These are phyloP conservation scores for Dendrobium catenatum DNA, from an alignment of 106 monocot species.

Conservation along the genomic window DNA sequence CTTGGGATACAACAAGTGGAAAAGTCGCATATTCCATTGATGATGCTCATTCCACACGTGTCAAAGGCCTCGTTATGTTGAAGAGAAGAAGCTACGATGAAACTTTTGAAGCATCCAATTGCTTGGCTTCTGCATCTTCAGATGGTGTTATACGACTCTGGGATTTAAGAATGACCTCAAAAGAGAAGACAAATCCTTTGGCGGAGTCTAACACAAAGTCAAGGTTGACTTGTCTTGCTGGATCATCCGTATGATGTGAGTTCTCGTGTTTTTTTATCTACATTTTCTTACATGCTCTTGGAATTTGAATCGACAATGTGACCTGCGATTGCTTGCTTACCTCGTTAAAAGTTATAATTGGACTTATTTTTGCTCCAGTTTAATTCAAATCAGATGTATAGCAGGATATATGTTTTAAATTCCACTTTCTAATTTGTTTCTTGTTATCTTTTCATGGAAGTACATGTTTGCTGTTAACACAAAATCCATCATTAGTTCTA, in stretches of 20 bases:
- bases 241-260: conserved; percentile 73
- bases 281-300: not conserved
- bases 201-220: conserved; percentile 81
- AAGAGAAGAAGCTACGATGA: conserved; percentile 23
- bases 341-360: not conserved
- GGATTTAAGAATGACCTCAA: conserved; percentile 64
- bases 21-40: conserved; percentile 63
- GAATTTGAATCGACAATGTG: not conserved
- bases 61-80: conserved; percentile 80
- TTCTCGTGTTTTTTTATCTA: not conserved
- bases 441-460: not conserved
- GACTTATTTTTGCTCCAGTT: not conserved
- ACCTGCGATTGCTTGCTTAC: not conserved
- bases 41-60: conserved; percentile 63
- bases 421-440: not conserved
- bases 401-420: not conserved
- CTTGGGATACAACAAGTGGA: conserved; percentile 78
- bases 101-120: conserved; percentile 31
- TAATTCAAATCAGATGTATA: not conserved
- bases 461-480: too few species aligned
- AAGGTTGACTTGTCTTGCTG: conserved; percentile 86
- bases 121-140: conserved; percentile 79
- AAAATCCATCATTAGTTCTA: too few species aligned
- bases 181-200: conserved; percentile 41
- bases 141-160: conserved; percentile 83